Percentiles rank a stretch among this genome's conserved stretches.
phyloP scores from a whole-genome alignment of 768 basidiomycete species.

The Tricholoma bakamatsutake region DNA sequence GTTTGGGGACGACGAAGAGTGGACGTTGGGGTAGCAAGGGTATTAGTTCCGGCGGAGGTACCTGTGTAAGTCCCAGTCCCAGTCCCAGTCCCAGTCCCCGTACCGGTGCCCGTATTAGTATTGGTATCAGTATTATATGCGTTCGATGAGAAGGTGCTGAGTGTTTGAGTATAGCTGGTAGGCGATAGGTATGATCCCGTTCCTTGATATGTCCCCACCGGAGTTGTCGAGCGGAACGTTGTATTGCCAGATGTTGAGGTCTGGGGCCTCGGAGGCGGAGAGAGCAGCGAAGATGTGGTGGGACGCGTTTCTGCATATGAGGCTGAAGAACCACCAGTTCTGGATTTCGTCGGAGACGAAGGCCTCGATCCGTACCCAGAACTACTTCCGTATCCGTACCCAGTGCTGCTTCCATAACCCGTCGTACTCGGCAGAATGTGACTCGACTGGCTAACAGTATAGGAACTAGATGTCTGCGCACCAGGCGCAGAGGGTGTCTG shows the following conservation, averaged over 20 bases:
- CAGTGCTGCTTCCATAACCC: constrained; percentile 25
- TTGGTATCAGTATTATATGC: constrained; percentile 22
- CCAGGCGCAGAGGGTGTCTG: constrained; percentile 50
- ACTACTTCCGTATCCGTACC: constrained; percentile 23
- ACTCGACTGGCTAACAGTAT: constrained; percentile 19
- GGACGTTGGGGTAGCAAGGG: constrained; percentile 42
- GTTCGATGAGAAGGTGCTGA: constrained; percentile 29
- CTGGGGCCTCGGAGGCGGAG: constrained; percentile 37
- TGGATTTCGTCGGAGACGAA: constrained; percentile 41
- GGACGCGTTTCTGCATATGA: constrained; percentile 31
- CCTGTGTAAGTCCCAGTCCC: constrained; percentile 33
- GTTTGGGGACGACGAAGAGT: constrained; percentile 57
- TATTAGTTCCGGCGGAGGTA: constrained; percentile 31
- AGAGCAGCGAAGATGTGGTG: constrained; percentile 37
- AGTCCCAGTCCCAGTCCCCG: constrained; percentile 27
- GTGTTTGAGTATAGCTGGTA: constrained; percentile 31
- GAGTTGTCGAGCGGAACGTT: constrained; percentile 24
- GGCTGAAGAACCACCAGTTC: constrained; percentile 23
- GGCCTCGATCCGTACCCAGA: constrained; percentile 36
- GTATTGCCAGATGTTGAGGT: constrained; percentile 24
- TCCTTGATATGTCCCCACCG: constrained; percentile 18
- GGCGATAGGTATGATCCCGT: constrained; percentile 31
- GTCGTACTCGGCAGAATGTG: constrained; percentile 21
- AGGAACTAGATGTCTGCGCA: constrained; percentile 33
- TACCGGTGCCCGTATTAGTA: constrained; percentile 22